Evolutionary conservation across 2,329 filamentous ascomycete species (phyloP), one percentile per base, ranked within the genome.

Genomic region (Elsinoe fawcettii): DNA sequence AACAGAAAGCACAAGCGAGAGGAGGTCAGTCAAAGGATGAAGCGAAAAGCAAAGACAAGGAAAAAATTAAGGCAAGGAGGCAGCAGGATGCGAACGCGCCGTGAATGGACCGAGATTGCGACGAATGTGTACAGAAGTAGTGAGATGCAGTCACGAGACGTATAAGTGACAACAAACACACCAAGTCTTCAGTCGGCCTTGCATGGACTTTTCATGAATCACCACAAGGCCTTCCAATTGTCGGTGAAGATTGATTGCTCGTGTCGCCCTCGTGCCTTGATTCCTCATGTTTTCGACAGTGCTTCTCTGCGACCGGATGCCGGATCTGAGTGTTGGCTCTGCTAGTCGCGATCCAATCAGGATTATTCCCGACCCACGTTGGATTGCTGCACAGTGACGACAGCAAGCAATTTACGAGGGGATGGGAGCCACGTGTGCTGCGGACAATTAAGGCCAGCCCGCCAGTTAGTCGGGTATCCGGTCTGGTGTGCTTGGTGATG

Each of bases 301-400:
- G 49, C 23, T 53, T 37, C 32, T 37, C 30, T 36, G 49, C 18
- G 49, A 23, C 49, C 49, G 49, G 49, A 53, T 53, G 49, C 49
- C 49, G 49, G 49, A 53, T 53, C 27, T 36, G 49, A 20, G 5
- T 20, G 32, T 53, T 53, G 49, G 49, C 27, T 32, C 23, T 32
- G 18, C n/a, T 9, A 36, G 30, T 18, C 23, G 14, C 30, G 18
- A 37, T 37, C 49, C 30, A 53, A 53, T 53, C 27, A 53, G 23
- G n/a, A 32, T 37, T 32, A 23, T 23, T 37, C 32, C 23, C 30
- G 49, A 25, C 7, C 30, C 49, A 23, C 16, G 18, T 53, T 53
- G n/a, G 49, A 23, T 7, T 20, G 32, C 49, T 53, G 49, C 49
- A 53, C 34, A 53, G 49, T 53, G 49, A 53, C 49, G 49, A 53